A percentile compares a stretch with the other conserved stretches of the same genome.
Conservation (phyloP, 140 eudicot species). For the Ambrosia hybrid region DNA sequence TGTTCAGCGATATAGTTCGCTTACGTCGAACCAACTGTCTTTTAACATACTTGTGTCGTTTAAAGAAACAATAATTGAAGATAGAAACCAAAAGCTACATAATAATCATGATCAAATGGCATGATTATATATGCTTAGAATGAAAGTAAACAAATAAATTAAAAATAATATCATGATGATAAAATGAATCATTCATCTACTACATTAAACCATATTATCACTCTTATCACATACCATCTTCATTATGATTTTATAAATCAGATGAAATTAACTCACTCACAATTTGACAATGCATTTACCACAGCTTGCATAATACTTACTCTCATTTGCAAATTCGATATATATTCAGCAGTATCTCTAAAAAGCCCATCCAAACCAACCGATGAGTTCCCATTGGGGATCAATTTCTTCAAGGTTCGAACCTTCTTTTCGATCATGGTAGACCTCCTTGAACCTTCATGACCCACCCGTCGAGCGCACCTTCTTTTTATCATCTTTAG, state of each 20-base stretch:
- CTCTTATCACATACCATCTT: conserved; percentile 16
- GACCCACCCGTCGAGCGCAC: conserved; percentile 34
- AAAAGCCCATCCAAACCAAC: conserved; percentile 57
- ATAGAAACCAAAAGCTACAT: not conserved
- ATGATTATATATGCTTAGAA: conserved; percentile 3
- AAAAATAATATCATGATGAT: conserved; percentile 9
- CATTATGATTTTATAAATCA: conserved; percentile 21
- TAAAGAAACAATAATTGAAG: not conserved
- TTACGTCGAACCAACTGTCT: not conserved
- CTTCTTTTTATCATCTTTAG: conserved; percentile 33
- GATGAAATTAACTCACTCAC: conserved; percentile 23
- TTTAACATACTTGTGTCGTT: not conserved
- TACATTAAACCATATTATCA: conserved; percentile 26
- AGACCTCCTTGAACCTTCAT: conserved; percentile 37
- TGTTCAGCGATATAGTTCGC: not conserved
- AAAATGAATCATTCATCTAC: conserved; percentile 22
- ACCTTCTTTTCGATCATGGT: conserved; percentile 46
- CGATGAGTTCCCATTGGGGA: conserved; percentile 49
- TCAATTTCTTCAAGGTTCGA: conserved; percentile 56
- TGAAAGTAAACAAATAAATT: conserved; percentile 24
- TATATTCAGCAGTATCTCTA: conserved; percentile 71
- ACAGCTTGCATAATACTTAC: conserved; percentile 65
- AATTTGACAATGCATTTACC: conserved; percentile 56
- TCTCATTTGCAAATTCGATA: conserved; percentile 52
- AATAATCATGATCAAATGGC: not conserved